These are phyloP conservation scores for Lipomyces mesembrius DNA, from an alignment of 805 yeast genomes.

Conservation along the genomic window DNA sequence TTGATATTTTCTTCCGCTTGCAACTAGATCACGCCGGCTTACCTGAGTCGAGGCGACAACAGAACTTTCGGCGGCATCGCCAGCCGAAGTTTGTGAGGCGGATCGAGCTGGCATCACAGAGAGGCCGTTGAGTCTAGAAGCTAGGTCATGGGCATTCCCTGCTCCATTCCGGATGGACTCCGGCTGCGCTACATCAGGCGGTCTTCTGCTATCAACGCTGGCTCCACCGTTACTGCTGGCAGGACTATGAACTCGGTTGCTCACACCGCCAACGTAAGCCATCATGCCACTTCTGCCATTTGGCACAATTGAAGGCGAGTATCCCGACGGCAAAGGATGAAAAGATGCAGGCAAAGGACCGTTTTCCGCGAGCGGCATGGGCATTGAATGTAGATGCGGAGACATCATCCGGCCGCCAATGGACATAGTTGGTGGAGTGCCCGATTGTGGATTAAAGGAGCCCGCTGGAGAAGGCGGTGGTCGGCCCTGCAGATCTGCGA, in stretches of 20 bases:
- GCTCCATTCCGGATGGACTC: neutral
- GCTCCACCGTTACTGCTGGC: neutral
- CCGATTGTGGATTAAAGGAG: constrained; percentile 3
- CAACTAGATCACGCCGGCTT: neutral
- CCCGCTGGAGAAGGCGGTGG: neutral
- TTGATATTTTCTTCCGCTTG: neutral
- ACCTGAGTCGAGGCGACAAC: neutral
- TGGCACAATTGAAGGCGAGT: neutral
- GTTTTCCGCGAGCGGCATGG: neutral
- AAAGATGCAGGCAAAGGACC: neutral
- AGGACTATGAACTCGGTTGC: neutral
- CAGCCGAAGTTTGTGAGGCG: neutral
- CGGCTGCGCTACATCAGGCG: neutral
- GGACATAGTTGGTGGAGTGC: neutral
- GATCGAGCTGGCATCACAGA: constrained; percentile 9
- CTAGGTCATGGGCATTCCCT: neutral
- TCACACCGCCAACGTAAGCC: neutral
- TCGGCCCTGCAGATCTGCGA: constrained; percentile 10
- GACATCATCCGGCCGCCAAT: constrained; percentile 6
- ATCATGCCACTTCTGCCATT: constrained; percentile 8
- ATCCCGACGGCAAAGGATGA: constrained; percentile 7
- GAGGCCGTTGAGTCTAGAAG: constrained; percentile 12
- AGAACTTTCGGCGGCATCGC: neutral
- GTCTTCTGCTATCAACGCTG: neutral
- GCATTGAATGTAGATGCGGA: constrained; percentile 5